Evolutionary conservation across 257 asterid genomes (phyloP), one percentile per base, ranked within the genome.

Genomic region (Solanum neorickii): DNA sequence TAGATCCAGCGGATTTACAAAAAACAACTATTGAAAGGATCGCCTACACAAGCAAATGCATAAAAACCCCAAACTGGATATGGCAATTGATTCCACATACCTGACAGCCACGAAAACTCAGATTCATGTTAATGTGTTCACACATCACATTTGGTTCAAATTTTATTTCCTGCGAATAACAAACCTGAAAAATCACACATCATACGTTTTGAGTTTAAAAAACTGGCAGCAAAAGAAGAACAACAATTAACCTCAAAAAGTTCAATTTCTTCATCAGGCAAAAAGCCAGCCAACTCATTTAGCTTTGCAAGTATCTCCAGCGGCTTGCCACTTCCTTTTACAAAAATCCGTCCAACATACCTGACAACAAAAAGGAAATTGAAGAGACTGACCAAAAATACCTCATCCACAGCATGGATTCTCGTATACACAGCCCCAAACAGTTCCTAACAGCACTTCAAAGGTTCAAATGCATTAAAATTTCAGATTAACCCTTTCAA

Each of bases 101-200:
- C 96, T 95, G 96, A 90, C 93, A 90, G 86, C 39, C 52, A 49
- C 94, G 95, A 86, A 94, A 95, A 87, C 88, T 88, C 16, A 88
- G 84, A 84, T 88, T 92, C 93, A 90, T 93, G 91, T 93, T 93
- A 87, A 95, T 90, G 91, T 86, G 94, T 88, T 95, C 96, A 86
- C 97, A 93, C 98, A 93, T 94, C 86, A 95, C 96, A 88, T 87
- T 90, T 39, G 98, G 98, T 68, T 95, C 97, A 75, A 91, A 93
- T 91, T 95, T 94, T 82, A 95, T 94, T 92, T 95, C 98, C 98
- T 95, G 92, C 80, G 84, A 88, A 85, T 73, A 80, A 87, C 41
- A 41, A 65, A 46, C 49, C 73, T 39, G 35, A 80, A 68, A 74
- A 83, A 87, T n/a, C 68, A 35, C 69, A 77, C 56, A 77, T 39